A percentile compares a stretch with the other conserved stretches of the same genome.
phyloP scores from a whole-genome alignment of 495 filamentous ascomycete genomes.

The Amorphotheca resinae region DNA sequence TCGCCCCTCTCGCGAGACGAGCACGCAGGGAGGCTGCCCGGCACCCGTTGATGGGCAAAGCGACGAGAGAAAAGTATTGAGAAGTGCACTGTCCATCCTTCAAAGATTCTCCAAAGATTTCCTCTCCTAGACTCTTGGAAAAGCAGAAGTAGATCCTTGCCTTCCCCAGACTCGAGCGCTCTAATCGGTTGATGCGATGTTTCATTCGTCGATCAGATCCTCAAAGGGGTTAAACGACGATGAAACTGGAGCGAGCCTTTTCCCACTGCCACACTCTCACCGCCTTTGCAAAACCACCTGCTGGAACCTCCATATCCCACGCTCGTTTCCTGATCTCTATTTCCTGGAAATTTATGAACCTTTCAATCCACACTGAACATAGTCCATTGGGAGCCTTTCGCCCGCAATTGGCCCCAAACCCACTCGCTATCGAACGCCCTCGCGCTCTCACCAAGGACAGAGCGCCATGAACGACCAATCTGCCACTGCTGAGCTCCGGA shows the following conservation, averaged over 20 bases:
- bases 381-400: constrained; percentile 8
- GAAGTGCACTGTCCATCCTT: too few relatives aligned
- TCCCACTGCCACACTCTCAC: not conserved
- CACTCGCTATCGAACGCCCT: not conserved
- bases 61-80: too few relatives aligned
- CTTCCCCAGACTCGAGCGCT: too few relatives aligned
- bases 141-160: too few relatives aligned
- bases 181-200: not conserved
- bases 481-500: not conserved
- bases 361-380: constrained; percentile 1
- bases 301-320: constrained; percentile 1
- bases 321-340: constrained; percentile 2
- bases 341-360: constrained; percentile 11
- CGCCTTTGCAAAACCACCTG: not conserved
- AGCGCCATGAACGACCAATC: constrained; percentile 14
- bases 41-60: too few relatives aligned
- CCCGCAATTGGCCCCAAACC: constrained; percentile 10
- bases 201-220: not conserved
- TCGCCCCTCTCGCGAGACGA: too few relatives aligned
- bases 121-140: too few relatives aligned
- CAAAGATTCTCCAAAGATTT: too few relatives aligned
- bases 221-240: too few relatives aligned
- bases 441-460: not conserved
- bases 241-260: not conserved
- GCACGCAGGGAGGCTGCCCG: too few relatives aligned